Conservation (phyloP, 2,329 filamentous ascomycete species). For the Capronia coronata region DNA sequence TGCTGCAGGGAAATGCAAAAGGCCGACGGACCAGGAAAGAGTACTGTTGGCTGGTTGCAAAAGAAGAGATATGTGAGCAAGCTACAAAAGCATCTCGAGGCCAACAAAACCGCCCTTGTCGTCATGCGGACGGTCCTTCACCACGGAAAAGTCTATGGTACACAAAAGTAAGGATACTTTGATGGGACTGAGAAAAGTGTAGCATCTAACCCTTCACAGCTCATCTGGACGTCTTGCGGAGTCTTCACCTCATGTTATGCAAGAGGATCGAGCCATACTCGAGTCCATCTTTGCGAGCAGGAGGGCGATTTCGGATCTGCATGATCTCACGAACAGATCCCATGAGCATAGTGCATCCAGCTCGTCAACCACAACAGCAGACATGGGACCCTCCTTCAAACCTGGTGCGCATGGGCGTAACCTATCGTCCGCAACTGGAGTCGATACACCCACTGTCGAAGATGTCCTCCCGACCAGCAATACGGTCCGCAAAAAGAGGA, state of each 20-base stretch:
- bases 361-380: constrained; percentile 4
- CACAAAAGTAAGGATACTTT: constrained; percentile 23
- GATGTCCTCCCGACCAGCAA: constrained; percentile 20
- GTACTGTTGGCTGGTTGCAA: constrained; percentile 24
- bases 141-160: constrained; percentile 27
- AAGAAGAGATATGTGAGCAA: constrained; percentile 24
- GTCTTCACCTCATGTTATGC: constrained; percentile 22
- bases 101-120: constrained; percentile 26
- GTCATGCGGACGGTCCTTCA: constrained; percentile 29
- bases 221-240: constrained; percentile 22
- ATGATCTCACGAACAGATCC: constrained; percentile 13
- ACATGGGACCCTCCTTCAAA: constrained; percentile 10
- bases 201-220: constrained; percentile 11
- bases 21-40: constrained; percentile 13
- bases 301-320: constrained; percentile 22
- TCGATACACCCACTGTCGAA: constrained; percentile 19
- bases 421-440: constrained; percentile 23
- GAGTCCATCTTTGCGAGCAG: constrained; percentile 27
- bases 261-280: constrained; percentile 27
- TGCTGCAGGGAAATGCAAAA: constrained; percentile 26
- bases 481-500: constrained; percentile 2
- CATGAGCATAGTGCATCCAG: constrained; percentile 12
- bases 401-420: constrained; percentile 25
- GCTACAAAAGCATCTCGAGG: constrained; percentile 28
- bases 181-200: neutral